phyloP scores from a whole-genome alignment of 1,284 basidiomycete genomes.

The Heterobasidion annosum region DNA sequence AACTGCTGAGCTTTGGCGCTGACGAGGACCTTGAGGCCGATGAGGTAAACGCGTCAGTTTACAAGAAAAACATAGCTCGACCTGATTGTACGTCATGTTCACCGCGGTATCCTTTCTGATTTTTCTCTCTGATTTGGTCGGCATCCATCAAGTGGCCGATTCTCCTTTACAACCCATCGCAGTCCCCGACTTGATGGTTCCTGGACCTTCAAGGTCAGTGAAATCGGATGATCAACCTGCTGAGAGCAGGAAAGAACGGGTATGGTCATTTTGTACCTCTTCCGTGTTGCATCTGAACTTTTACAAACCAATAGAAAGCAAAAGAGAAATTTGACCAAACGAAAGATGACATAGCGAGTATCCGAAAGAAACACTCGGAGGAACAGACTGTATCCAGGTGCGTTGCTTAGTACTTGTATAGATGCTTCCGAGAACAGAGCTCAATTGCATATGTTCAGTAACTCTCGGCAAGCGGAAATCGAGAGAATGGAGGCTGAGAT shows the following conservation, averaged over 20 bases:
- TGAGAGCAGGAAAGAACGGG: conserved; percentile 9
- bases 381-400: conserved; percentile 9
- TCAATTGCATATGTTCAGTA: conserved; percentile 27
- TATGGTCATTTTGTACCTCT: background rate
- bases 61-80: conserved; percentile 71
- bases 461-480: conserved; percentile 69
- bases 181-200: conserved; percentile 16
- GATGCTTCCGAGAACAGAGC: background rate
- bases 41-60: conserved; percentile 34
- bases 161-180: conserved; percentile 21
- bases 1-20: conserved; percentile 80
- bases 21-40: conserved; percentile 62
- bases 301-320: background rate
- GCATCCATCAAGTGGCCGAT: conserved; percentile 39
- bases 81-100: conserved; percentile 60
- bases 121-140: background rate
- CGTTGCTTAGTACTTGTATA: background rate
- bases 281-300: background rate
- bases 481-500: conserved; percentile 85
- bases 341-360: conserved; percentile 7
- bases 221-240: conserved; percentile 5
- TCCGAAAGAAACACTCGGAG: conserved; percentile 9
- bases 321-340: background rate
- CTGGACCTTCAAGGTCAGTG: conserved; percentile 13
- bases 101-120: background rate